Conservation (phyloP, 2,329 filamentous ascomycete species). For the Rutstroemia sp. region DNA sequence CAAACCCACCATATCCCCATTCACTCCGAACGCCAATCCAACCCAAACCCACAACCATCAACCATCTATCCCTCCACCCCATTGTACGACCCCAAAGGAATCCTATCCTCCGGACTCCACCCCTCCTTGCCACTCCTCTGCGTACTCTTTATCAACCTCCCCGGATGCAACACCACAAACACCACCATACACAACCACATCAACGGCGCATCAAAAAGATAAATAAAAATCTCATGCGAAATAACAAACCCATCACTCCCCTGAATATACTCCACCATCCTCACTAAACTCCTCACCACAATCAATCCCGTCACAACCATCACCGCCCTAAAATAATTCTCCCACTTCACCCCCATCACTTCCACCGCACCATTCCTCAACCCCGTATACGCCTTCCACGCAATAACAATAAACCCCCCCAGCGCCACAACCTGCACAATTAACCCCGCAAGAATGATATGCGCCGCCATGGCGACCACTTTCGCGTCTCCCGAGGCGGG, state of each 20-base stretch:
- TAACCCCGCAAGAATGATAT: not conserved
- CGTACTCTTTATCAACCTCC: not conserved
- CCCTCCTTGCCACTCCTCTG: too few relatives aligned
- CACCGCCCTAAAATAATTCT: not conserved
- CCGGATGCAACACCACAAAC: not conserved
- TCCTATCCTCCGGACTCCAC: too few relatives aligned
- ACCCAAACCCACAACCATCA: too few relatives aligned
- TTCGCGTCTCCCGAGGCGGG: not conserved
- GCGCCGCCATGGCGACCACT: not conserved
- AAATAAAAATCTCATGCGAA: not conserved
- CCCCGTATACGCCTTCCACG: not conserved
- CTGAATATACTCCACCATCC: not conserved
- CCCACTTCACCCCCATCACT: not conserved
- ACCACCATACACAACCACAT: not conserved
- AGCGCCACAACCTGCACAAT: not conserved
- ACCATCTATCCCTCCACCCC: too few relatives aligned
- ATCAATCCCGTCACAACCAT: not conserved
- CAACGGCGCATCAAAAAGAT: not conserved
- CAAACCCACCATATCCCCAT: too few relatives aligned
- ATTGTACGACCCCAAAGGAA: too few relatives aligned
- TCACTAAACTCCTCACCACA: not conserved
- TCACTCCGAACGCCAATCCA: too few relatives aligned
- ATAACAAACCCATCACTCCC: not conserved
- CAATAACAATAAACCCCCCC: not conserved
- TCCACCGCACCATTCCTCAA: too few relatives aligned